Conservation (phyloP, 169 alveolate genomes). For the Eimeria falciformis region DNA sequence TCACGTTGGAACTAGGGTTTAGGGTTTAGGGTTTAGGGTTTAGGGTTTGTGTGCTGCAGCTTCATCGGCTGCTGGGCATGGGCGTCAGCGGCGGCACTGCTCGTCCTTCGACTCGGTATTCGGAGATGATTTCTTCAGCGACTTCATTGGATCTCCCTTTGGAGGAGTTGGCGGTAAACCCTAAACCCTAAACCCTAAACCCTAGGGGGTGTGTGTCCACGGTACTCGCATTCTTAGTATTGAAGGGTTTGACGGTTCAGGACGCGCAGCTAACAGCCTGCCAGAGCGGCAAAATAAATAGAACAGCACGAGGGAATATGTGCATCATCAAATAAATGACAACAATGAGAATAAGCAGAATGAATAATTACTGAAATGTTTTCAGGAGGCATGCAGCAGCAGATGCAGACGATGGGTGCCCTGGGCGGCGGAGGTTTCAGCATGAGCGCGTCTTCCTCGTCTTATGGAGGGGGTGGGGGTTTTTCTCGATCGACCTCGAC, state of each 20-base stretch:
- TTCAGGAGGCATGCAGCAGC: background rate
- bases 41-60: background rate
- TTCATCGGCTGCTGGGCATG: no score
- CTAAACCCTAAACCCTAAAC: background rate
- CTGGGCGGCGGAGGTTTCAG: background rate
- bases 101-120: no score
- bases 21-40: background rate
- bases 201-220: no score
- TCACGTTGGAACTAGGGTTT: background rate
- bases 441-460: background rate
- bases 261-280: no score
- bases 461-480: constrained; percentile 42
- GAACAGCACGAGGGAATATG: no score
- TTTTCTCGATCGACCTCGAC: constrained; percentile 39
- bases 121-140: no score
- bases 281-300: no score
- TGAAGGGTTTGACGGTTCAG: no score
- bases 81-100: no score
- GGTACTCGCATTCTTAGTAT: no score
- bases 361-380: background rate
- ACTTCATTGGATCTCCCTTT: no score
- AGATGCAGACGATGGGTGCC: background rate
- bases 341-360: background rate
- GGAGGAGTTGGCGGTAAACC: background rate
- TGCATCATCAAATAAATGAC: no score